Evolutionary conservation across 441 rosid genomes (phyloP).

Genomic region (Kokia cookei): DNA sequence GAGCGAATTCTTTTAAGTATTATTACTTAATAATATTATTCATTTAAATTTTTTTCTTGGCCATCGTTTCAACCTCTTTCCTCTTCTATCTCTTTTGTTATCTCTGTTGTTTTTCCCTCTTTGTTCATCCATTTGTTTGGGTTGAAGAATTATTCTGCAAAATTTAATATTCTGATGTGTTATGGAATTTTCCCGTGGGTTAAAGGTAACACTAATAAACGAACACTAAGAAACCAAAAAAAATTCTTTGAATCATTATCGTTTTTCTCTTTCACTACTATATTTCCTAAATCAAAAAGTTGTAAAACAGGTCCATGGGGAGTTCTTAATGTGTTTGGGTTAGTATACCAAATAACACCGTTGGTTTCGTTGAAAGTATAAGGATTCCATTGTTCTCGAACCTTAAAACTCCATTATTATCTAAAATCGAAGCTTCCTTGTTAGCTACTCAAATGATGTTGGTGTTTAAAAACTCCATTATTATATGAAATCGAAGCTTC

Average conservation of each 20-base stretch:
- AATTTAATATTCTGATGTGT: too few relatives aligned
- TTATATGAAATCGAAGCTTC: too few relatives aligned
- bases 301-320: neutral
- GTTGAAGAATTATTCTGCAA: too few relatives aligned
- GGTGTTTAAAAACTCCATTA: neutral
- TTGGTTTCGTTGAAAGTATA: neutral
- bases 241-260: neutral
- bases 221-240: neutral
- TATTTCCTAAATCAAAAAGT: constrained; percentile 25
- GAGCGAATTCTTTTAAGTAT: too few relatives aligned
- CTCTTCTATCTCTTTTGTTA: too few relatives aligned
- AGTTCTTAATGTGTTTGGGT: neutral
- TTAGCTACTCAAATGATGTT: constrained; percentile 31
- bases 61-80: too few relatives aligned
- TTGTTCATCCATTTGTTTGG: too few relatives aligned
- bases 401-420: constrained; percentile 9
- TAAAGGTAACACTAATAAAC: too few relatives aligned
- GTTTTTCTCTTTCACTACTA: constrained; percentile 11
- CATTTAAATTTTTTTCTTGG: too few relatives aligned
- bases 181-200: too few relatives aligned
- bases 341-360: neutral
- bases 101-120: too few relatives aligned
- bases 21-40: too few relatives aligned
- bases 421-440: constrained; percentile 11
- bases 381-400: constrained; percentile 6